Evolutionary conservation across 2,329 filamentous ascomycete genomes (phyloP), one percentile per base, ranked within the genome.

Genomic region (Thielaviopsis euricoi): DNA sequence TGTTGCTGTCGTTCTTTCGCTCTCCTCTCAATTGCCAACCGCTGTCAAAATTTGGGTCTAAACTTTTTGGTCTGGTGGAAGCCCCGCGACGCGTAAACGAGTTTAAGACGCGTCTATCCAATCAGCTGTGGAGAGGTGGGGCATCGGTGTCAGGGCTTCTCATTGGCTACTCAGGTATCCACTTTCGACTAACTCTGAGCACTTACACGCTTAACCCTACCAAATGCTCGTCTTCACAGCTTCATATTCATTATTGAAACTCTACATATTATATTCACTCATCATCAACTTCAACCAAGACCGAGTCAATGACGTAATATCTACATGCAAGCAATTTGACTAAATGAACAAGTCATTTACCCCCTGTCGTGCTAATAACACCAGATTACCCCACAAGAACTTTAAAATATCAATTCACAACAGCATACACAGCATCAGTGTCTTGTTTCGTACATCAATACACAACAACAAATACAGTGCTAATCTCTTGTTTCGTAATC

Each of bases 21-120:
- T n/a, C n/a, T n/a, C n/a, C n/a, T n/a, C n/a, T n/a, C n/a, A n/a
- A n/a, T n/a, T n/a, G n/a, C n/a, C n/a, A n/a, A n/a, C n/a, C n/a
- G n/a, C n/a, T n/a, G n/a, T n/a, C n/a, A 29, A 49, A 48, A 56
- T 26, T 25, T 23, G 22, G 22, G 22, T 55, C 43, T 12, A 55
- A 43, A n/a, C n/a, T n/a, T 37, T 40, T 55, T 55, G 29, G 33
- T 40, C 25, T 43, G 22, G 15, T 29, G 29, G 29, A n/a, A 40
- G 43, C 13, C 56, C 48, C 59, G 52, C 59, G 59, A 58, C 58
- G 56, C 59, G 59, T 53, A 29, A 21, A 48, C 12, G n/a, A n/a
- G 19, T 56, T 55, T 52, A 60, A 58, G 46, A 58, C 52, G 59
- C 26, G 52, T 60, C 37, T 19, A 22, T n/a, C 55, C 52, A 60